A percentile compares a stretch with the other conserved stretches of the same genome.
These are phyloP conservation scores for Alloteropsis semialata DNA, from an alignment of 176 grass and related monocot genomes.

Conservation along the genomic window DNA sequence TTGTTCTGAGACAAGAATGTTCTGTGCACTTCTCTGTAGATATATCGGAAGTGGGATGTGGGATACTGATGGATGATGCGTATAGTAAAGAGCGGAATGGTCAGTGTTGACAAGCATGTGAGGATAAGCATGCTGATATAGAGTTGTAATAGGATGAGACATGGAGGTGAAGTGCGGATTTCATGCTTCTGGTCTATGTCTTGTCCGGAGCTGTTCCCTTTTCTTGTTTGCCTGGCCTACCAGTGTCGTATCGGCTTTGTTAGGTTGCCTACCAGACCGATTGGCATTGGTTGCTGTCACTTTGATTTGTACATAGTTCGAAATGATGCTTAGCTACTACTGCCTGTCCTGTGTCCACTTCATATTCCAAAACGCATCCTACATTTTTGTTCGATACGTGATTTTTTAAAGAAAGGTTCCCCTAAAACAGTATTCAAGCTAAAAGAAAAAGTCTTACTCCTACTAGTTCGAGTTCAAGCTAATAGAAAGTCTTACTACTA, in stretches of 20 bases:
- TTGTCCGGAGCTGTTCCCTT: neutral
- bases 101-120: conserved; percentile 31
- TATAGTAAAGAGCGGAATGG: conserved; percentile 20
- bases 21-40: conserved; percentile 30
- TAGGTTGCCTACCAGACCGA: neutral
- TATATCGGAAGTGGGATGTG: conserved; percentile 11
- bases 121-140: conserved; percentile 43
- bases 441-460: too few relatives aligned
- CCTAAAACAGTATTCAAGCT: too few relatives aligned
- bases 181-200: conserved; percentile 1
- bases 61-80: neutral
- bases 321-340: neutral
- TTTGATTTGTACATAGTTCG: neutral
- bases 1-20: conserved; percentile 50
- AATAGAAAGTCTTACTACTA: too few relatives aligned
- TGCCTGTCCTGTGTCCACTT: neutral
- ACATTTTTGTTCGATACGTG: neutral
- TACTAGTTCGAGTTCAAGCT: too few relatives aligned
- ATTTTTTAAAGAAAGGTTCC: neutral
- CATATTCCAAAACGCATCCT: neutral
- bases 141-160: conserved; percentile 42
- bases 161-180: conserved; percentile 38
- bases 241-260: conserved; percentile 7
- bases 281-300: neutral
- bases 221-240: neutral